Conservation (phyloP, 305 asterid species). For the Monarda citriodora region DNA sequence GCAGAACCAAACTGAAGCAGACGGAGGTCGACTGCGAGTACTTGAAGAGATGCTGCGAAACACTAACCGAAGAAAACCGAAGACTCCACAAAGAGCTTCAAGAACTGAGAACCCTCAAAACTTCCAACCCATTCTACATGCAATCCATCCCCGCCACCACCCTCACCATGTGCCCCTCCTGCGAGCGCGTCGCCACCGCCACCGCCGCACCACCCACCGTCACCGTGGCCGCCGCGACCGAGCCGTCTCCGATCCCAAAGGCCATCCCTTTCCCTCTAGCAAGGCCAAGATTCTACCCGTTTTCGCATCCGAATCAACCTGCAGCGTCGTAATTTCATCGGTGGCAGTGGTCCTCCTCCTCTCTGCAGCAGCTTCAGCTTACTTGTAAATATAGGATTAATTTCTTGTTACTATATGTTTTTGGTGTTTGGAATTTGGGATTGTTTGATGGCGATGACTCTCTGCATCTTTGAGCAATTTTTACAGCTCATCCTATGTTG, state of each 20-base stretch:
- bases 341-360: constrained; percentile 14
- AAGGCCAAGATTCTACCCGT: constrained; percentile 62
- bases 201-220: too few relatives aligned
- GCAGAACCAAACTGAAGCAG: constrained; percentile 90
- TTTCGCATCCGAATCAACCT: constrained; percentile 55
- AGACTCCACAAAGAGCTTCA: constrained; percentile 77
- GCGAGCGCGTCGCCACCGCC: too few relatives aligned
- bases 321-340: constrained; percentile 56
- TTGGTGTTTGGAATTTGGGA: constrained; percentile 25
- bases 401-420: neutral
- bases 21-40: constrained; percentile 94
- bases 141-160: constrained; percentile 82
- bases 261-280: constrained; percentile 43
- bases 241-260: constrained; percentile 25
- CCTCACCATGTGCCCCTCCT: constrained; percentile 27
- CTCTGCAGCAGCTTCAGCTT: constrained; percentile 1
- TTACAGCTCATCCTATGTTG: constrained; percentile 35
- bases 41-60: constrained; percentile 77
- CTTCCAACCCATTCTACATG: constrained; percentile 73
- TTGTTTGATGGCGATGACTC: constrained; percentile 22
- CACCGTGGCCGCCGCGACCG: constrained; percentile 40
- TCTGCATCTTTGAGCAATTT: constrained; percentile 28
- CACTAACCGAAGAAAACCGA: constrained; percentile 70
- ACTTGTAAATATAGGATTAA: too few relatives aligned
- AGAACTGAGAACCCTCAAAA: constrained; percentile 75